Evolutionary conservation across 371 early-diverging fungal genomes (phyloP).

Genomic region (Mortierella sp.): DNA sequence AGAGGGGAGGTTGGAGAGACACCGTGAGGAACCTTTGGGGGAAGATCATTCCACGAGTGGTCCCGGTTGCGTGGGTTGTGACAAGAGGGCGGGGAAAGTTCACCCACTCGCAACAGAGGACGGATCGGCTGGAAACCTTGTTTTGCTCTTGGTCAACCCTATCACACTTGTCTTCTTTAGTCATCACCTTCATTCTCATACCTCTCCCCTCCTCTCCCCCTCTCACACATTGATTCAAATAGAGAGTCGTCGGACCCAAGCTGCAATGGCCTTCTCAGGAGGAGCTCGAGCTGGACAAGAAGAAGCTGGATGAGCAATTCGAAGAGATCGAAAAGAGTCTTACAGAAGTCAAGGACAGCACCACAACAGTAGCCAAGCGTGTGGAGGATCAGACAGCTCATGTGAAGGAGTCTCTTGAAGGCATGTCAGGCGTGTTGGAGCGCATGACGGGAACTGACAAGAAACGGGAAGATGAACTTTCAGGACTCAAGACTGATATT

Average conservation of each 20-base stretch:
- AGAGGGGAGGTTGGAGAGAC: constrained; percentile 1
- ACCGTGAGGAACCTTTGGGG: constrained; percentile 11
- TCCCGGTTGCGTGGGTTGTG: too few species aligned
- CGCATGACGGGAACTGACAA: constrained; percentile 77
- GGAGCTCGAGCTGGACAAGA: constrained; percentile 77
- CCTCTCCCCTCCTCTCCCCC: constrained; percentile 1
- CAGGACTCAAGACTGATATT: constrained; percentile 77
- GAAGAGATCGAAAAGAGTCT: constrained; percentile 78
- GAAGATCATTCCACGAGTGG: too few species aligned
- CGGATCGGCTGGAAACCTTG: constrained; percentile 33
- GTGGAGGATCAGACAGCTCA: constrained; percentile 79
- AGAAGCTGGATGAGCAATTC: constrained; percentile 79
- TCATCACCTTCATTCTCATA: not conserved
- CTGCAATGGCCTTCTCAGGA: constrained; percentile 74
- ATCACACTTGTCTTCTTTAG: not conserved
- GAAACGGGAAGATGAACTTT: constrained; percentile 77
- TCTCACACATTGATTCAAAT: constrained; percentile 5
- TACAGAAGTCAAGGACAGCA: constrained; percentile 70
- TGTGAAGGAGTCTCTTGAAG: constrained; percentile 75
- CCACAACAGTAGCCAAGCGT: constrained; percentile 63
- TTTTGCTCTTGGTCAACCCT: not conserved
- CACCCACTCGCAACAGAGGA: not conserved
- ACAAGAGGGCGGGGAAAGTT: not conserved
- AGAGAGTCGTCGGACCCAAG: constrained; percentile 79
- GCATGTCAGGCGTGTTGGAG: constrained; percentile 73